Percentiles rank a stretch among this genome's conserved stretches.
Conservation (phyloP, 257 asterid species). For the Schizonepeta tenuifolia region DNA sequence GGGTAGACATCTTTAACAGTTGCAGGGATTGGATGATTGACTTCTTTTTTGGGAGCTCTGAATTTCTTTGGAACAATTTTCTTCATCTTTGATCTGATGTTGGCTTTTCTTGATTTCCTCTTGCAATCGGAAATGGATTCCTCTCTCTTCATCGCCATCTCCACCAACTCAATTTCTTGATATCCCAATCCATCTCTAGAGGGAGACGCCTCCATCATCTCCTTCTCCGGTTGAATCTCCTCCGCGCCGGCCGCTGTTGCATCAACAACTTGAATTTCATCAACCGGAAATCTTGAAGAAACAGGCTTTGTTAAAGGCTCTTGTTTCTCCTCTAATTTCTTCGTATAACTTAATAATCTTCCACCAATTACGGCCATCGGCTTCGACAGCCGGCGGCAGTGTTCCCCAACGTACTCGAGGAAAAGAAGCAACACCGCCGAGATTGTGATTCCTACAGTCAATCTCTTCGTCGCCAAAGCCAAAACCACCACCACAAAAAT, state of each 20-base stretch:
- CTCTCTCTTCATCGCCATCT: conserved; percentile 39
- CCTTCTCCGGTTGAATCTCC: conserved; percentile 40
- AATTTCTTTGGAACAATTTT: conserved; percentile 53
- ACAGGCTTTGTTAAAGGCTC: conserved; percentile 7
- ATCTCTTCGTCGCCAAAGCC: conserved; percentile 59
- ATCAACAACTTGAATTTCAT: conserved; percentile 35
- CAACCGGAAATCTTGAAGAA: conserved; percentile 6
- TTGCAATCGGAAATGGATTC: conserved; percentile 28
- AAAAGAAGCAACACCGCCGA: conserved; percentile 62
- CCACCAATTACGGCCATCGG: conserved; percentile 25
- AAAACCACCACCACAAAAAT: conserved; percentile 61
- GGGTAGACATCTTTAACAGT: conserved; percentile 17
- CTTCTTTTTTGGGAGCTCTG: conserved; percentile 36
- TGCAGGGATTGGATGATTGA: conserved; percentile 12
- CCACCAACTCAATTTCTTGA: conserved; percentile 33
- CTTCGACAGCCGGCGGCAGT: conserved; percentile 10
- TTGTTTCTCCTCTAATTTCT: conserved; percentile 18
- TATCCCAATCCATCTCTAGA: neutral
- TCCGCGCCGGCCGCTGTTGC: conserved; percentile 19
- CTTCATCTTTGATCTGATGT: conserved; percentile 63
- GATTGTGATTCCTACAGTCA: conserved; percentile 67
- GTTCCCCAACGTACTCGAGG: conserved; percentile 54
- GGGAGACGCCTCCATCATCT: conserved; percentile 24
- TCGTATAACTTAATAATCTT: conserved; percentile 23
- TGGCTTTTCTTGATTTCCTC: conserved; percentile 47